Evolutionary conservation across 768 basidiomycete genomes (phyloP).

Genomic region (Suillus americanus): DNA sequence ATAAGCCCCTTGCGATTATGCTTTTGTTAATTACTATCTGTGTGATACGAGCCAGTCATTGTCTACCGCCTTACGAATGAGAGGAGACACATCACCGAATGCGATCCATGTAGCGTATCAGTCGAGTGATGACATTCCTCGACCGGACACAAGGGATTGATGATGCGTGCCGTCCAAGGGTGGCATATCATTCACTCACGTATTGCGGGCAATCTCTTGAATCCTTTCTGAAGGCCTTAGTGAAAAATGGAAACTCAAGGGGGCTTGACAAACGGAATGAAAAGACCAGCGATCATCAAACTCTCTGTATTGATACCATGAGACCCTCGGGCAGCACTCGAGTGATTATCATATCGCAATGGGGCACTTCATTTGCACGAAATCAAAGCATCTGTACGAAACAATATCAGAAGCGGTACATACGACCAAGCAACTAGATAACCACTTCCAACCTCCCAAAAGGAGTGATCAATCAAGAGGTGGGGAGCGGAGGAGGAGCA

Average conservation of each 20-base stretch:
- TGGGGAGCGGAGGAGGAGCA: slow-evolving; percentile 75
- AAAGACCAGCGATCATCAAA: slow-evolving; percentile 10
- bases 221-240: not conserved
- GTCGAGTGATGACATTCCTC: not conserved
- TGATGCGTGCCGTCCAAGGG: not conserved
- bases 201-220: not conserved
- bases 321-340: not conserved
- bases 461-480: slow-evolving; percentile 19
- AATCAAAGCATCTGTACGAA: slow-evolving; percentile 3
- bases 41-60: not conserved
- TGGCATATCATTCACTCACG: not conserved
- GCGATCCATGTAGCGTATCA: not conserved
- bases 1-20: not conserved
- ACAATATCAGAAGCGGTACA: slow-evolving; percentile 9
- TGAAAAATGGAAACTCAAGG: not conserved
- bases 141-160: not conserved
- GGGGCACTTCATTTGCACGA: not conserved
- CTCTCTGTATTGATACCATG: not conserved
- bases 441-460: slow-evolving; percentile 16
- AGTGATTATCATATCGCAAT: not conserved
- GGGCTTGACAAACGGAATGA: not conserved
- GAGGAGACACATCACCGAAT: not conserved
- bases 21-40: not conserved
- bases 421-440: slow-evolving; percentile 17
- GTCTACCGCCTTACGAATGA: not conserved